Percentiles rank a stretch among this genome's conserved stretches.
Evolutionary conservation across 805 yeast genomes (phyloP).

Genomic region (Kodamaea lidongshanica): DNA sequence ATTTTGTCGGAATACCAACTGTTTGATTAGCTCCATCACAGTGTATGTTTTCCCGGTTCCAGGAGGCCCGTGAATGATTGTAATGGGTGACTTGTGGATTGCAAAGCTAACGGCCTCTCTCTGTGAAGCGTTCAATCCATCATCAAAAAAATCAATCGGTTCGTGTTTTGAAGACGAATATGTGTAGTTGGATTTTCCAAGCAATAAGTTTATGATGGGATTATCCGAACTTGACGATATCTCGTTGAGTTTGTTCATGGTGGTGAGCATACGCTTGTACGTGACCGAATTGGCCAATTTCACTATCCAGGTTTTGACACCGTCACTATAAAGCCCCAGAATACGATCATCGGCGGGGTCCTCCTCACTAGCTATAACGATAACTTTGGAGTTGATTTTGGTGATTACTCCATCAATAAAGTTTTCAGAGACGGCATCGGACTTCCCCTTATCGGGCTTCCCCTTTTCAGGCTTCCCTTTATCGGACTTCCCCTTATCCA

Average conservation of each 20-base stretch:
- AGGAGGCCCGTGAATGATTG: slow-evolving; percentile 72
- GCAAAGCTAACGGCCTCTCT: slow-evolving; percentile 65
- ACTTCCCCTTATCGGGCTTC: slow-evolving; percentile 19
- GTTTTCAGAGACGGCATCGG: slow-evolving; percentile 10
- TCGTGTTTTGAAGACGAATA: no score
- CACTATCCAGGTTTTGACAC: slow-evolving; percentile 55
- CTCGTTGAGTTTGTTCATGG: slow-evolving; percentile 61
- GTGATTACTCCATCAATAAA: slow-evolving; percentile 62
- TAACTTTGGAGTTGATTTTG: slow-evolving; percentile 39
- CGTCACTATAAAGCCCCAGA: slow-evolving; percentile 39
- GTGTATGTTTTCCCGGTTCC: slow-evolving; percentile 85
- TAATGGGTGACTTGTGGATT: slow-evolving; percentile 46
- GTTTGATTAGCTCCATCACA: slow-evolving; percentile 72
- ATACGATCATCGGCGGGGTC: slow-evolving; percentile 42
- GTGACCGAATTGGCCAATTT: slow-evolving; percentile 64
- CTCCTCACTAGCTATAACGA: slow-evolving; percentile 60
- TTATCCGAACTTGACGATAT: slow-evolving; percentile 28
- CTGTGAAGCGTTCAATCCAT: slow-evolving; percentile 61
- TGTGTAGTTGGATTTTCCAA: slow-evolving; percentile 41
- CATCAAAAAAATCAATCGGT: slow-evolving; percentile 33
- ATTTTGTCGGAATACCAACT: slow-evolving; percentile 42
- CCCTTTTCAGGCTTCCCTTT: slow-evolving; percentile 19
- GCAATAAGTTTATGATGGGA: slow-evolving; percentile 37
- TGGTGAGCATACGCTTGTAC: slow-evolving; percentile 70
- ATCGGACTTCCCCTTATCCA: slow-evolving; percentile 17